Evolutionary conservation across 225 moss, liverwort and hornwort genomes (phyloP), one percentile per base, ranked within the genome.

Genomic region (Lunularia cruciata): DNA sequence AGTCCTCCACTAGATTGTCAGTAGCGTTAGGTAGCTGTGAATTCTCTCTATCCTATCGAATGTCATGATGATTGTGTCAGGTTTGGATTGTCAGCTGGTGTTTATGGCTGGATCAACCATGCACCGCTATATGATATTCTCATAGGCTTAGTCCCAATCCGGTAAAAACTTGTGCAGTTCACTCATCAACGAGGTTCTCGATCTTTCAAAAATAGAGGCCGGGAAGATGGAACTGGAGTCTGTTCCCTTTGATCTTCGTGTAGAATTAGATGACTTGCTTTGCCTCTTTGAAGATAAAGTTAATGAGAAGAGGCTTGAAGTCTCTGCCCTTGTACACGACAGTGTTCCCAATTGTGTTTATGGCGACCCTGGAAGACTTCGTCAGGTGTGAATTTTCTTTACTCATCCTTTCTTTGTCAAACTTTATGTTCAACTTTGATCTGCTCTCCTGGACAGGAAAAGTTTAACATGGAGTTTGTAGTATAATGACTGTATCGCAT

Each of bases 131-230:
- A 45, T 18, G 15, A 30, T 46, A 40, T 40, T 13, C 13, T 6
- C 40, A 40, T 6, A 13, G 8, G 40, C 13, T 40, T 6, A 6
- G 8, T 40, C 40, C 13, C 8, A 40, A 13, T 40, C 13, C 8
- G 13, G 13, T 40, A 6, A 13, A 13, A 40, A 6, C 26, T 30
- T 22, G 36, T 2, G 69, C 72, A 90, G 93, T 31, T 84, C 78
- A 71, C 85, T 95, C 37, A 95, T 95, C 72, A 95, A 95, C 67
- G 95, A 95, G 72, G 95, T 95, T 8, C 86, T 95, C 31, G 95
- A 95, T 73, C 81, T 95, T 69, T 91, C 95, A 14, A 95, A 95
- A 75, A 95, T 95, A 35, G 91, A 92, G 77, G 89, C 95, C 0
- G 95, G 95, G 2, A 89, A 80, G 80, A 95, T 95, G 95, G 91